These are phyloP conservation scores for Fusarium sp. DNA, from an alignment of 2,329 filamentous ascomycete genomes.

Conservation along the genomic window DNA sequence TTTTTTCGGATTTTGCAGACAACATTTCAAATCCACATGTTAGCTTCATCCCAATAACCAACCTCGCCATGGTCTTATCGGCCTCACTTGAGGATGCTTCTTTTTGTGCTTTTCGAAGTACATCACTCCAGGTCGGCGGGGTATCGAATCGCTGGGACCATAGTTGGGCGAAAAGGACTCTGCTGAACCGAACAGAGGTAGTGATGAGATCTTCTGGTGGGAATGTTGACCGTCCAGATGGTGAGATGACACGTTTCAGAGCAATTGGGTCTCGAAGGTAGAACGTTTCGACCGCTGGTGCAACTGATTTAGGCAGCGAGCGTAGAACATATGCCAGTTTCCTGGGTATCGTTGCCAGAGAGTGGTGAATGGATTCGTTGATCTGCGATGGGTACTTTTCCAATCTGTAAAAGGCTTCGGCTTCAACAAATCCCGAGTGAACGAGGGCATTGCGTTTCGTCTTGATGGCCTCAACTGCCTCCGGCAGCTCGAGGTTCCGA, in stretches of 20 bases:
- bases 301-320: conserved; percentile 78
- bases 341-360: conserved; percentile 80
- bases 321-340: conserved; percentile 86
- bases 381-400: conserved; percentile 86
- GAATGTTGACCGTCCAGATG: conserved; percentile 71
- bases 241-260: conserved; percentile 74
- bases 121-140: conserved; percentile 64
- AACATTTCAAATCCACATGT: conserved; percentile 93
- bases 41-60: conserved; percentile 88
- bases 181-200: conserved; percentile 85
- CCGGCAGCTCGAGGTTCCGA: conserved; percentile 69
- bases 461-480: conserved; percentile 74
- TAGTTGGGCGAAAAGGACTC: conserved; percentile 90
- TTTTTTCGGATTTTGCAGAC: conserved; percentile 73
- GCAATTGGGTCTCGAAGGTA: conserved; percentile 88
- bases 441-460: conserved; percentile 70
- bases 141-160: conserved; percentile 85
- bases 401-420: conserved; percentile 91
- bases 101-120: conserved; percentile 43
- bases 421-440: conserved; percentile 80
- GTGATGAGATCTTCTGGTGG: conserved; percentile 83
- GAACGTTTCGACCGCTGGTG: conserved; percentile 89
- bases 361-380: conserved; percentile 79
- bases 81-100: conserved; percentile 27
- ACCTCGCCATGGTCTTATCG: conserved; percentile 47